Percentiles rank a stretch among this genome's conserved stretches.
phyloP scores from a whole-genome alignment of 805 yeast genomes.

The Blastobotrys attinorum region DNA sequence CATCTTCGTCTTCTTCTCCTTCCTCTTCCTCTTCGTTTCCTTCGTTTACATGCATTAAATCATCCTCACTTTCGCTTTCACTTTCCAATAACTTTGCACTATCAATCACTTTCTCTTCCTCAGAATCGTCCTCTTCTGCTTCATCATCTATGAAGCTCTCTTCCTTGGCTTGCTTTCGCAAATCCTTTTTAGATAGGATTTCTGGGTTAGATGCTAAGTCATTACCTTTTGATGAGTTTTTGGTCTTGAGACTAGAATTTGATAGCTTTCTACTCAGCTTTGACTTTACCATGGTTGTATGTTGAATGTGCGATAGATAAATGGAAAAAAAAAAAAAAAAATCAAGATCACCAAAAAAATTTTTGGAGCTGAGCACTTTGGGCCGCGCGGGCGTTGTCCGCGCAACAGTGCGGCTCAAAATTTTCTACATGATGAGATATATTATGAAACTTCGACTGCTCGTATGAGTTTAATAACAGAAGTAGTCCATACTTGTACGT shows the following conservation, averaged over 20 bases:
- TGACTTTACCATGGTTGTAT: not conserved
- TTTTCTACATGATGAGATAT: too few relatives aligned
- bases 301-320: not conserved
- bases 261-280: not conserved
- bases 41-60: conserved; percentile 40
- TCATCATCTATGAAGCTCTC: conserved; percentile 20
- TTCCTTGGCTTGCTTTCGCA: conserved; percentile 11
- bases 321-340: too few relatives aligned
- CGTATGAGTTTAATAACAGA: too few relatives aligned
- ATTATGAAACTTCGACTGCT: too few relatives aligned
- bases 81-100: conserved; percentile 27
- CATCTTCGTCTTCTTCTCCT: conserved; percentile 69
- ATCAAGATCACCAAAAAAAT: too few relatives aligned
- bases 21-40: conserved; percentile 50
- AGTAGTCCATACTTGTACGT: too few relatives aligned
- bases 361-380: too few relatives aligned
- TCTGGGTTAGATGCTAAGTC: not conserved
- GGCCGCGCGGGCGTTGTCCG: too few relatives aligned
- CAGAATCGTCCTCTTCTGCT: conserved; percentile 29
- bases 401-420: too few relatives aligned
- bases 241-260: not conserved
- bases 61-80: conserved; percentile 32
- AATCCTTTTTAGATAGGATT: conserved; percentile 14
- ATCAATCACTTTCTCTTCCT: conserved; percentile 28
- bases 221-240: not conserved